These are phyloP conservation scores for Arabidopsis suecica DNA, from an alignment of 345 rosid species.

Conservation along the genomic window DNA sequence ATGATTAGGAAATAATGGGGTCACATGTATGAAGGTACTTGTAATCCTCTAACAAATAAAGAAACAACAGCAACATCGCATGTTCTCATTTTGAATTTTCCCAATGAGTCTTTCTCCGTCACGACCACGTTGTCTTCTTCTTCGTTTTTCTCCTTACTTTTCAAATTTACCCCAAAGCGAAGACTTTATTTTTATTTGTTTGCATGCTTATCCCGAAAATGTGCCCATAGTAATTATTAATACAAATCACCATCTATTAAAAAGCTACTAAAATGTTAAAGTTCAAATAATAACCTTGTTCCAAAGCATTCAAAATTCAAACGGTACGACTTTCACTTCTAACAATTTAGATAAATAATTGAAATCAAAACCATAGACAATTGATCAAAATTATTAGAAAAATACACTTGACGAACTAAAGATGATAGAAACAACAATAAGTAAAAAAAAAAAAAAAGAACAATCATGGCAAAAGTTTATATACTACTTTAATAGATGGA, in stretches of 20 bases:
- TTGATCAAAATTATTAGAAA: conserved; percentile 43
- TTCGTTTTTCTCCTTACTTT: neutral
- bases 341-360: neutral
- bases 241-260: conserved; percentile 8
- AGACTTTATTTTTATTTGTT: conserved; percentile 31
- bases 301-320: conserved; percentile 26
- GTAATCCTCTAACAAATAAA: conserved; percentile 32
- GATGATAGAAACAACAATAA: conserved; percentile 22
- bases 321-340: neutral
- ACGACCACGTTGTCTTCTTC: conserved; percentile 43
- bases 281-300: conserved; percentile 4
- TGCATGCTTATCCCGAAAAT: conserved; percentile 41
- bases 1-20: conserved; percentile 48
- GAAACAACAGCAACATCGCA: conserved; percentile 44
- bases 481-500: conserved; percentile 29
- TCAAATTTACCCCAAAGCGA: conserved; percentile 36
- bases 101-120: conserved; percentile 43
- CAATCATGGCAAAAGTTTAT: conserved; percentile 30
- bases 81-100: conserved; percentile 46
- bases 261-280: conserved; percentile 16
- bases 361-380: conserved; percentile 31
- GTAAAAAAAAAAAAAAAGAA: neutral
- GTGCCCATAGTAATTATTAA: conserved; percentile 30
- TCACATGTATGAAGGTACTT: conserved; percentile 44
- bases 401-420: conserved; percentile 25